Evolutionary conservation across 2,329 filamentous ascomycete genomes (phyloP), one percentile per base, ranked within the genome.

Genomic region (Colletotrichum liriopes): DNA sequence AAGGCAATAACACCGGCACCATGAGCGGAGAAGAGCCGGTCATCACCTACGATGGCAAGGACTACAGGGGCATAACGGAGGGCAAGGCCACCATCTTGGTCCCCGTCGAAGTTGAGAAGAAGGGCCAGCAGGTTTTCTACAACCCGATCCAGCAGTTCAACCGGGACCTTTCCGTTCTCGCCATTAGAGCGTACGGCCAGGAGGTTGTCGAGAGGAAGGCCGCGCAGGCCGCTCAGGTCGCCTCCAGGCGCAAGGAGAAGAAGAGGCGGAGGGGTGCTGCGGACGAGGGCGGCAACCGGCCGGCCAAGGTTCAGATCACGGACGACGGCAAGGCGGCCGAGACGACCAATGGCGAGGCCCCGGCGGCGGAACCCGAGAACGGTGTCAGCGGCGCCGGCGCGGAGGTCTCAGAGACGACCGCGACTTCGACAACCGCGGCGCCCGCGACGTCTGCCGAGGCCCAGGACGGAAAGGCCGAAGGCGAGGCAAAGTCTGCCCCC

Each of bases 91-190:
- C 85, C 41, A 90, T 91, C 55, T 79, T 90, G 54, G 86, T 88
- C 23, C 89, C 87, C 11, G 83, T 85, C 56, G 82, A 83, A 8
- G 80, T 82, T 29, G 77, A 76, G 75, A 84, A 81, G 77, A 80
- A 80, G 8, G 82, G 86, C 68, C 88, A 90, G 76, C 93, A 96
- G 77, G 97, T 99, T 67, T 99, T 99, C 80, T 99, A 99, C 88
- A 99, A 99, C 77, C 96, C 96, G 0, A 98, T 99, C 66, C 96
- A 99, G 81, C 96, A 99, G 80, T 99, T 98, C 87, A 99, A 99
- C 82, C 93, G 97, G 58, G 96, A 99, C 80, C 84, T 99, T 75
- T 98, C 94, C 73, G 94, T 98, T 35, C 88, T 99, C 18, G 94
- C 94, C 0, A 98, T 99, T 81, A 94, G 94, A 78, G 93, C 93